Evolutionary conservation across 257 asterid species (phyloP), one percentile per base, ranked within the genome.

Genomic region (Gentiana dahurica): DNA sequence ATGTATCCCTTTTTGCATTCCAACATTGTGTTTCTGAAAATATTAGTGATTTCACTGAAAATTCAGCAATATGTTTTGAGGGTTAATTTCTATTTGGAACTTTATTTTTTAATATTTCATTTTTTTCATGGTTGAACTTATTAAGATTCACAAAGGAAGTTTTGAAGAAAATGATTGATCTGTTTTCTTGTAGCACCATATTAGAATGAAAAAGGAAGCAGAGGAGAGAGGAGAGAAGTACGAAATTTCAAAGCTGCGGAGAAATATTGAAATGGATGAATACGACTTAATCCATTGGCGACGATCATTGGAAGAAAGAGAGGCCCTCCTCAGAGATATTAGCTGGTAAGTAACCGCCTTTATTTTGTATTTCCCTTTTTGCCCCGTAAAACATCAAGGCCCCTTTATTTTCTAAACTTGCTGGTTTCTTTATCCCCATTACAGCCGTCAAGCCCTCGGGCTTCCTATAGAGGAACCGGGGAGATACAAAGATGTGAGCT

Each of bases 401-500:
- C 24, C 24, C 24, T 24, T 24, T 24, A 24, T 24, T 24, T 37
- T 35, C 6, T 52, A 24, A 60, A 65, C 63, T 64, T 32, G 58
- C 36, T 47, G 41, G 44, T 51, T 58, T 45, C 43, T 53, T 51
- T 58, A 63, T 41, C 24, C 24, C 24, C 24, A 24, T 24, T 24
- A 75, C 92, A 87, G 98, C 72, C 98, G 98, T 51, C 82, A 55
- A 71, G 89, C 95, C 11, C 80, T 87, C 10, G 98, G 98, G 51
- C 95, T 91, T 55, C 98, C 96, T 43, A 52, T 77, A 58, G 96
- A 87, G 53, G 98, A 91, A 71, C 96, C 98, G 4, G 96, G 95
- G 37, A 75, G 87, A 71, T 82, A 82, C 12, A 80, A 79, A 2
- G 89, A 90, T 37, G 75, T 91, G 1, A 87, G 79, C 76, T 69